These are phyloP conservation scores for Umbelopsis sp. DNA, from an alignment of 371 early-diverging fungal genomes.

Conservation along the genomic window DNA sequence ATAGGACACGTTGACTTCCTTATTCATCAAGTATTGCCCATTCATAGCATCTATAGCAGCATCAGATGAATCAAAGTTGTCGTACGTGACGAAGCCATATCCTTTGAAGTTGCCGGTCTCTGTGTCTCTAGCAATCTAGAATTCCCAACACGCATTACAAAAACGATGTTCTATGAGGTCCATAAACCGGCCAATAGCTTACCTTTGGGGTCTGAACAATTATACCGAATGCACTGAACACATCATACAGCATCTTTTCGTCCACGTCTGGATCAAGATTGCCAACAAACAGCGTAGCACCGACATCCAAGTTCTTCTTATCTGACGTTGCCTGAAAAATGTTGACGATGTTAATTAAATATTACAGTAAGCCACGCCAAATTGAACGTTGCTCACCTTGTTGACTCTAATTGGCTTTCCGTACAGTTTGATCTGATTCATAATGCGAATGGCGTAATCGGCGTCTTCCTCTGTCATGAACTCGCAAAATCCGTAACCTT, in stretches of 20 bases:
- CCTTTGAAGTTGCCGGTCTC: constrained; percentile 89
- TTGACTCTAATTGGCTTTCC: constrained; percentile 97
- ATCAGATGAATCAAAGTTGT: constrained; percentile 95
- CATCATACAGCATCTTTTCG: constrained; percentile 94
- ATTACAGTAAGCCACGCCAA: background rate
- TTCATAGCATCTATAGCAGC: constrained; percentile 97
- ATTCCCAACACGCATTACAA: constrained; percentile 24
- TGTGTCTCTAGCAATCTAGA: constrained; percentile 84
- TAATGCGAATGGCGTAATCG: constrained; percentile 94
- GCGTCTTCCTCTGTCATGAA: constrained; percentile 95
- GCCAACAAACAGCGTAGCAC: constrained; percentile 96
- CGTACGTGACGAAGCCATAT: constrained; percentile 93
- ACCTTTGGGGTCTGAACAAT: constrained; percentile 87
- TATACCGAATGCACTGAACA: constrained; percentile 93
- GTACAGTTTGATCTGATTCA: constrained; percentile 94
- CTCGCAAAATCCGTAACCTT: constrained; percentile 97
- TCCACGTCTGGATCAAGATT: constrained; percentile 94
- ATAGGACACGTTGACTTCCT: constrained; percentile 88
- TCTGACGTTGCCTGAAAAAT: constrained; percentile 78
- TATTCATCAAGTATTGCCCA: constrained; percentile 93
- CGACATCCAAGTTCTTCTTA: constrained; percentile 90
- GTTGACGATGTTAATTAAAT: background rate
- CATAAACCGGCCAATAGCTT: background rate
- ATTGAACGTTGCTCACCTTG: constrained; percentile 58
- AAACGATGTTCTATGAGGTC: background rate